Evolutionary conservation across 2,329 filamentous ascomycete species (phyloP), one percentile per base, ranked within the genome.

Genomic region (Raffaelea arxii): DNA sequence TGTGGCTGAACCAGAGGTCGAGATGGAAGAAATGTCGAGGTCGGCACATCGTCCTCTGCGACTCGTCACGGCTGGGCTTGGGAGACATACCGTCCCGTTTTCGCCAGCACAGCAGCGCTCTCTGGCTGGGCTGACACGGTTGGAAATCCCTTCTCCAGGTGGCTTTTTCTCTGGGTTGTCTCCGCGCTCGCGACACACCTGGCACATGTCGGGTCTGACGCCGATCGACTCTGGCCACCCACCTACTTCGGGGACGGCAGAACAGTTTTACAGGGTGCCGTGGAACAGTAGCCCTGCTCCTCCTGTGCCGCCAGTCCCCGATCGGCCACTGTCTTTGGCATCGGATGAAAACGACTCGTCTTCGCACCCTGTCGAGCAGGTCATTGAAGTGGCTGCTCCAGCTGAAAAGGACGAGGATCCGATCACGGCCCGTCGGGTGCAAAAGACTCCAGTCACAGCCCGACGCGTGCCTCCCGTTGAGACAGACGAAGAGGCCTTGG

Each of bases 91-190:
- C 10, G 53, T 62, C 30, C 56, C 62, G 16, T 62, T 65, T 14
- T 63, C 71, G 1, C 66, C 77, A 10, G 66, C 72, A 9, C 77
- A 78, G 38, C 73, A 71, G 48, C 65, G 72, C 47, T 83, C 82
- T 14, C 70, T 81, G 14, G 82, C 82, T 47, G 85, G 82, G 35
- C 74, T 96, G 51, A 90, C 86, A 19, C 81, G 78, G 49, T 75
- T 96, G 19, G 90, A 90, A 23, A 89, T 97, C 27, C 91, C 90
- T 6, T 96, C 91, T 0, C 91, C 91, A 0, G 84, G 87, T 23
- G 88, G 85, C 1, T 96, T 96, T 71, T 96, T 96, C 65, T 86
- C 86, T 2, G 88, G 84, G 0, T 75, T 96, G 24, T 86, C 84
- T 32, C 78, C 83, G 4, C 77, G 79, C 45, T 80, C 83, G 32